Conservation (phyloP, 139 green algal genomes). For the Volvox reticuliferus region DNA sequence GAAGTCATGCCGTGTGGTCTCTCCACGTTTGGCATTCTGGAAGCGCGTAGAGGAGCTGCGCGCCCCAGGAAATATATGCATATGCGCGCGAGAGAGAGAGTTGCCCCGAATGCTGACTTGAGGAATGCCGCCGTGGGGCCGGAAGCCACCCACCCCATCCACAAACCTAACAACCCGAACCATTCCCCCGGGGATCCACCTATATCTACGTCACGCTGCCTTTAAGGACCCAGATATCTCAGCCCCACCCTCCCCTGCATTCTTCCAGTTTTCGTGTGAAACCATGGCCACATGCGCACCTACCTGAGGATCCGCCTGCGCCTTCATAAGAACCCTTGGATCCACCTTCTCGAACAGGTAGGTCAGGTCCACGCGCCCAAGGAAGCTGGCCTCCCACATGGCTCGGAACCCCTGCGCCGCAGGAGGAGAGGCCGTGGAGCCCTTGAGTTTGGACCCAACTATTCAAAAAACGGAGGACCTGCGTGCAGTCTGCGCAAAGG, state of each 20-base stretch:
- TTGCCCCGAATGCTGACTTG: no score
- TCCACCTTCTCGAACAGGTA: constrained; percentile 34
- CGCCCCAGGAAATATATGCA: no score
- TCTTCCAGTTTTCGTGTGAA: background rate
- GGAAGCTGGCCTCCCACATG: constrained; percentile 39
- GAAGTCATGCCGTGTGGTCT: no score
- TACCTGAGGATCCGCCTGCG: constrained; percentile 40
- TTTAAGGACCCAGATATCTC: background rate
- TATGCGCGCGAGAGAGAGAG: no score
- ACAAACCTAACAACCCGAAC: no score
- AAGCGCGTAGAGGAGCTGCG: no score
- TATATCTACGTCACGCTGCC: background rate
- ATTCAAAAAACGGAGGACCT: background rate
- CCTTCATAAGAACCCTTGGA: constrained; percentile 22
- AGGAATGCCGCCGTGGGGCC: no score
- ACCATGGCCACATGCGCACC: background rate
- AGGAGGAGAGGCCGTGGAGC: background rate
- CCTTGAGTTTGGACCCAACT: background rate
- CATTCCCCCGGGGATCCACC: no score
- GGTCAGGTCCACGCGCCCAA: constrained; percentile 55
- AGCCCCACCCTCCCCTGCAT: background rate
- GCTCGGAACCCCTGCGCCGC: constrained; percentile 24
- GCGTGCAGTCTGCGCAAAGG: background rate
- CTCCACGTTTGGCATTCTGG: no score
- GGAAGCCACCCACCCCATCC: no score